Conservation (phyloP, 1,284 basidiomycete species). For the Mycena sp. region DNA sequence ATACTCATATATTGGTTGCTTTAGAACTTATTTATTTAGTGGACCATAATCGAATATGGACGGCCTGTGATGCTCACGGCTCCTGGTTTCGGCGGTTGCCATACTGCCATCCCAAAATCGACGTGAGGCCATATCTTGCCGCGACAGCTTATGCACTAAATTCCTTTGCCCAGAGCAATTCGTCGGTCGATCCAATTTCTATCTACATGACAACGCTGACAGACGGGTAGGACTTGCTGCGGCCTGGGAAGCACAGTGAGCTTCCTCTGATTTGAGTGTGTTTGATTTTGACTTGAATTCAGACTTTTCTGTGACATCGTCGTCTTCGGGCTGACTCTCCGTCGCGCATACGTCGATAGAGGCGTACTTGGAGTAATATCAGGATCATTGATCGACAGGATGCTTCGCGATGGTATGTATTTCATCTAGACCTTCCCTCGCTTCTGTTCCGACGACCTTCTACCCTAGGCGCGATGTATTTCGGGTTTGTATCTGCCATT, state of each 20-base stretch:
- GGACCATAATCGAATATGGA: constrained; percentile 10
- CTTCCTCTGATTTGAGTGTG: neutral
- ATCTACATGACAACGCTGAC: neutral
- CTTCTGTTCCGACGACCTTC: neutral
- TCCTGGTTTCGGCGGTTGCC: constrained; percentile 8
- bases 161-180: neutral
- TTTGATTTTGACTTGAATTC: neutral
- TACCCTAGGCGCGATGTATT: constrained; percentile 16
- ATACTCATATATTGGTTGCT: too few species aligned
- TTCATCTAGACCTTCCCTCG: neutral
- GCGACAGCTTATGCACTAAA: neutral
- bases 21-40: neutral
- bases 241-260: constrained; percentile 12
- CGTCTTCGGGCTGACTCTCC: constrained; percentile 11
- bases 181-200: neutral
- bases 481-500: constrained; percentile 6
- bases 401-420: constrained; percentile 12
- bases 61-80: constrained; percentile 3
- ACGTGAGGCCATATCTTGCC: neutral
- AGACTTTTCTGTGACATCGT: constrained; percentile 12
- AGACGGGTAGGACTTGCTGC: neutral
- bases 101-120: constrained; percentile 8
- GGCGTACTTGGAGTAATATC: neutral
- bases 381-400: constrained; percentile 3
- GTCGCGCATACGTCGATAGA: constrained; percentile 1